Conservation (phyloP, 2,329 filamentous ascomycete species). For the Lasiodiplodia citricola region DNA sequence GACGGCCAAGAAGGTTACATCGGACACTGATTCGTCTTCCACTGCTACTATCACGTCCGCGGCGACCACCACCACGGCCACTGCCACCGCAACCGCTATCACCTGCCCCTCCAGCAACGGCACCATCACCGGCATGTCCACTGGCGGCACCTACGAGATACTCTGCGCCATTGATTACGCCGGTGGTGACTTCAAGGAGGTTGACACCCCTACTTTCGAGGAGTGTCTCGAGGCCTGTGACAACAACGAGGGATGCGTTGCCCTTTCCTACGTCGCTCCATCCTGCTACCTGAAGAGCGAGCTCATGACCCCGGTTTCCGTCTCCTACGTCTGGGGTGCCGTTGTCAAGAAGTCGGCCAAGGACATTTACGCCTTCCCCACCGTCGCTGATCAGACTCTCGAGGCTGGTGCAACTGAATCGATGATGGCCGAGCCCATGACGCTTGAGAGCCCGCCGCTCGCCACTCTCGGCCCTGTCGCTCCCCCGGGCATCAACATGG, state of each 20-base stretch:
- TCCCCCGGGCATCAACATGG: slow-evolving; percentile 18
- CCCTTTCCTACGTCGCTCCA: slow-evolving; percentile 4
- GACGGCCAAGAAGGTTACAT: slow-evolving; percentile 15
- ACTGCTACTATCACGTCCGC: slow-evolving; percentile 1
- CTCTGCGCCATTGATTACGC: slow-evolving; percentile 4
- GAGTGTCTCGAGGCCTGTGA: slow-evolving; percentile 10
- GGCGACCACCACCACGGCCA: not conserved
- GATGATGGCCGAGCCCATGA: slow-evolving; percentile 4
- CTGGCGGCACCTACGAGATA: slow-evolving; percentile 9
- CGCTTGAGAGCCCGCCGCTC: not conserved
- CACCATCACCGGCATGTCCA: not conserved
- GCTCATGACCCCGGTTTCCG: not conserved
- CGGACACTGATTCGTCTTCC: not conserved
- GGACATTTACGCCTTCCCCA: slow-evolving; percentile 3
- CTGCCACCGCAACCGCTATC: not conserved
- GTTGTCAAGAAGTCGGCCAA: slow-evolving; percentile 18
- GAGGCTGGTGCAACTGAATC: not conserved
- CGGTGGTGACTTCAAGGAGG: slow-evolving; percentile 10
- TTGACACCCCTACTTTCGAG: slow-evolving; percentile 3
- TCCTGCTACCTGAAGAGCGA: slow-evolving; percentile 19
- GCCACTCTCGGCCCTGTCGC: slow-evolving; percentile 13
- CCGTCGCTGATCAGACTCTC: not conserved
- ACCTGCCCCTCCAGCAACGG: slow-evolving; percentile 4
- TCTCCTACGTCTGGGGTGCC: slow-evolving; percentile 14
- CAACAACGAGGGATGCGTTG: not conserved